Evolutionary conservation across 108 stramenopile species (phyloP).

Genomic region (Cyclostephanos invisitatus): DNA sequence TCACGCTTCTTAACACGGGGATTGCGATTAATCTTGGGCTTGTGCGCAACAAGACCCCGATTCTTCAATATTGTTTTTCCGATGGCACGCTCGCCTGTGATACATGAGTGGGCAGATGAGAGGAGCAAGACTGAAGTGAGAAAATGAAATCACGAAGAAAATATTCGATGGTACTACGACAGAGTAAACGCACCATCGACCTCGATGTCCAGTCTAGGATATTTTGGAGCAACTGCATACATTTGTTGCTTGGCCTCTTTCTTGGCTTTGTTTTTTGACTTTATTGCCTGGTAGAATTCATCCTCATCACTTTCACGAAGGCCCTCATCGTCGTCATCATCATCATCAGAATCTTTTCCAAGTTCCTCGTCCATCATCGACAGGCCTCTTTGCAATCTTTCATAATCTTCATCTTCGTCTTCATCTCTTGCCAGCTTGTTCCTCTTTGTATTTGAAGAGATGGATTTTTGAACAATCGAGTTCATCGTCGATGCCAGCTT

Average conservation of each 20-base stretch:
- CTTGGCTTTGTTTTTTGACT: conserved; percentile 55
- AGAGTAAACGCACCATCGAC: conserved; percentile 71
- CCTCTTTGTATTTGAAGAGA: conserved; percentile 33
- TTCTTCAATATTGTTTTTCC: conserved; percentile 88
- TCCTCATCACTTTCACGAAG: conserved; percentile 57
- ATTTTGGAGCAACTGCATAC: conserved; percentile 86
- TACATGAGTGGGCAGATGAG: not conserved
- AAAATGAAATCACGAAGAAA: not conserved
- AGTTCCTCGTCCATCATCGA: conserved; percentile 86
- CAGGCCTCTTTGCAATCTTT: conserved; percentile 56
- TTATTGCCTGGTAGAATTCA: conserved; percentile 65
- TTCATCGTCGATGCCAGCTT: conserved; percentile 73
- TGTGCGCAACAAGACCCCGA: conserved; percentile 95
- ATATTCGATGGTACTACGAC: not conserved
- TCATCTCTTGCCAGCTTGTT: conserved; percentile 37
- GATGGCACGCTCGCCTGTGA: conserved; percentile 84
- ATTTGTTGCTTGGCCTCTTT: conserved; percentile 65
- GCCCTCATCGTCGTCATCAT: conserved; percentile 51
- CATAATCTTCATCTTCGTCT: conserved; percentile 61
- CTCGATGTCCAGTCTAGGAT: conserved; percentile 65
- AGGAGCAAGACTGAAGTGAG: not conserved
- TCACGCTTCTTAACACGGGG: conserved; percentile 98
- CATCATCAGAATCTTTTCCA: conserved; percentile 51
- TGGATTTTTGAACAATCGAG: conserved; percentile 70
- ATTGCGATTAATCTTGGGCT: conserved; percentile 94